Base-by-base conservation (phyloP, 768 basidiomycete species). In the Leccinum rimulosum region DNA sequence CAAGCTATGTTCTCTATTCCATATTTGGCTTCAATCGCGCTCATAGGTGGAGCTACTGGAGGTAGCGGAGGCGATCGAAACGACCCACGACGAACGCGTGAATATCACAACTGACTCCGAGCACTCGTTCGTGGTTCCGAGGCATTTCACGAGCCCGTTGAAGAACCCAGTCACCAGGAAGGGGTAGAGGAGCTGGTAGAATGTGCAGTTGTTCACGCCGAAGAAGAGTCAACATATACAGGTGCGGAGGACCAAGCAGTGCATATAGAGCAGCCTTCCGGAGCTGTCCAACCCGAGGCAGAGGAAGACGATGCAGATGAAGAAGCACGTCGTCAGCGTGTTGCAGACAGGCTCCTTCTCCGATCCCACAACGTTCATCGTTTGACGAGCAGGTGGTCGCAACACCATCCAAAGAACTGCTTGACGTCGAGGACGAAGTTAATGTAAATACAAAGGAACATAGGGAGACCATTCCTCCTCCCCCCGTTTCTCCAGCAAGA, bases 261-360 rank as follows among this genome's bases (percentile, higher is more conserved):
- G 2, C 25, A 45, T 30, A 52, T 14, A 17, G 67, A 60, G n/a
- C 49, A 54, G 6, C 51, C 49, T 36, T 35, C 10, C 3, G 51
- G 57, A 22, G 45, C 3, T 30, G 45, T 22, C 31, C 54, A 68
- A 43, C 58, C 6, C 22, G 70, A 73, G 27, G 74, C 73, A 28
- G 83, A 82, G 43, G 83, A 82, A 15, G 84, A 85, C 61, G 81
- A 75, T 59, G 74, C 78, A 47, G 83, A 82, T 17, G 84, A 85
- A 61, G 81, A 75, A 60, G 74, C 79, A 2, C 80, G 83, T 36
- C 79, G 80, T 45, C 80, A 78, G 60, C 83, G 82, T 53, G 80
- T 89, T 22, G 82, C 86, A 27, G 86, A 84, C 59, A 76, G 74
- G 22, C 67, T 84, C 76, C 68, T 30, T 72, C 75, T 27, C 68